Evolutionary conservation across 352 stramenopile genomes (phyloP), one percentile per base, ranked within the genome.

Genomic region (Phytophthora quininea): DNA sequence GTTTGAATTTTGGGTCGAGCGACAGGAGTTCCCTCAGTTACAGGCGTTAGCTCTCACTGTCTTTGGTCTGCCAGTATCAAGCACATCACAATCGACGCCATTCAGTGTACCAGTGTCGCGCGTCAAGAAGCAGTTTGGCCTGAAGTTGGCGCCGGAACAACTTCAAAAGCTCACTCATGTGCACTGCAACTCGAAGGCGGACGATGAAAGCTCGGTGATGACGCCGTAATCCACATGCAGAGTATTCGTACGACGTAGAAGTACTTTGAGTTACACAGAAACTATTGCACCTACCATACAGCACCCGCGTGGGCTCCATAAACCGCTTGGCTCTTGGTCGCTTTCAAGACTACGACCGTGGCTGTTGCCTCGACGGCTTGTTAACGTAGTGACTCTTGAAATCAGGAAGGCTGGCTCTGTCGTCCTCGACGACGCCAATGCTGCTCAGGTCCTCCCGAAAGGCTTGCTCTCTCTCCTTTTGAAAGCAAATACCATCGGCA

Each of bases 1-100:
- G 14, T 77, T 72, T 43, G 79, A 90, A 30, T 91, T 91, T 54
- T 91, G 83, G 83, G 61, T 74, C 24, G 77, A 89, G 58, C 77
- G 74, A 12, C 79, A 58, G 0, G 79, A 89, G 58, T 89, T 88
- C 47, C 79, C 79, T 14, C 71, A 86, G 38, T 66, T 91, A 33
- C 75, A 91, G 56, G 74, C 89, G 54, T 64, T 91, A 31, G 83
- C 83, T 31, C 76, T 69, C 59, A 62, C 79, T 6, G 76, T 90
- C 15, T 91, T 89, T 40, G 72, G 73, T 14, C 62, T 91, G 49
- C 77, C 83, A n/a, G 69, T 77, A 49, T 70, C 79, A 4, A 88
- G 73, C 45, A 80, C 64, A 12, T 56, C 73, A 24, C 19, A 24
- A 24, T 50, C 58, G 71, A 6, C 64, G 59, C 8, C 59, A 76